Evolutionary conservation across 148 eudicot species (phyloP).

Genomic region (Talinum fruticosum): DNA sequence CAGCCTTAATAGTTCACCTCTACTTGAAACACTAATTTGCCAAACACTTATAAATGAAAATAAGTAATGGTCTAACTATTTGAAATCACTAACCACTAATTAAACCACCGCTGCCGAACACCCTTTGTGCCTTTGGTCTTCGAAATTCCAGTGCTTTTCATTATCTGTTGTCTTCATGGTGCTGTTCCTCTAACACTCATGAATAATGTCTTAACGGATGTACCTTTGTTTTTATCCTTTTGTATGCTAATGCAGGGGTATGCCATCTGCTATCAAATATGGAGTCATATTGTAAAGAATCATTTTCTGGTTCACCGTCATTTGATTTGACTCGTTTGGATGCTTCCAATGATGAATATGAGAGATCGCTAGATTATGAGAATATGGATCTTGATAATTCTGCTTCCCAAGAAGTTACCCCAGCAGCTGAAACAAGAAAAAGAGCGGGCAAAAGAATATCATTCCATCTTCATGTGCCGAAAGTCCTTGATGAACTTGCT

Average conservation of each 20-base stretch:
- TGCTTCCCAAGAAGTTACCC: slow-evolving; percentile 45
- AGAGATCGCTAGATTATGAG: slow-evolving; percentile 50
- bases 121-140: slow-evolving; percentile 1
- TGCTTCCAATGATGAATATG: slow-evolving; percentile 40
- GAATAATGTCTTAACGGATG: neutral
- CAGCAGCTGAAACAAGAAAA: slow-evolving; percentile 51
- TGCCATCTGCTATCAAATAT: slow-evolving; percentile 80
- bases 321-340: slow-evolving; percentile 53
- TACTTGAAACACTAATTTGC: too few species aligned
- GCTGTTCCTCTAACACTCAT: neutral
- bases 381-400: slow-evolving; percentile 78
- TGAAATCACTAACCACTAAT: too few species aligned
- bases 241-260: slow-evolving; percentile 47
- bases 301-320: slow-evolving; percentile 39
- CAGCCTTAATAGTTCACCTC: too few species aligned
- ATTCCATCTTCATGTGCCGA: slow-evolving; percentile 69
- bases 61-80: too few species aligned
- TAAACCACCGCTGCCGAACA: too few species aligned
- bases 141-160: neutral
- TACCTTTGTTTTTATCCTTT: neutral
- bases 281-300: slow-evolving; percentile 64
- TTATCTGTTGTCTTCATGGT: slow-evolving; percentile 10
- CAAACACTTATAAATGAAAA: too few species aligned
- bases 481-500: slow-evolving; percentile 51
- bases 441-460: slow-evolving; percentile 42